Base-by-base conservation (phyloP, 805 yeast species). In the Pichia membranifaciens region DNA sequence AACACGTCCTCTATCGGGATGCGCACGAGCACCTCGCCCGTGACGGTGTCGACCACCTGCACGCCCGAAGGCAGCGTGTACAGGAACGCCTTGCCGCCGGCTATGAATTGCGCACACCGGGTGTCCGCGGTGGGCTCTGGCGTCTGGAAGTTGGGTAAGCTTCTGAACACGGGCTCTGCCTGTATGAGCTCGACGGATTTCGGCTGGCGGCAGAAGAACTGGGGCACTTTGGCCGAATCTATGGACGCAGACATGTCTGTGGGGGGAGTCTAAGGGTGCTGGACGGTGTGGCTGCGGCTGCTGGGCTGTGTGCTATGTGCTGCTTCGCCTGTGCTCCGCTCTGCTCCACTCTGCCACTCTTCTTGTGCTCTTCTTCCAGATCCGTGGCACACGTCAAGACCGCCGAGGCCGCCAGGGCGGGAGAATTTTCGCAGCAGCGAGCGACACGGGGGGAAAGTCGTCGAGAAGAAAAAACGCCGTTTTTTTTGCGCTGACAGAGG, bases 1-100 rank as follows among this genome's bases (percentile, higher is more conserved):
- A 82, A 81, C 16, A 82, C 86, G 53, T 88, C 95, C 29, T 71
- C 61, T 42, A 81, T 68, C 33, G 76, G 79, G 43, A 88, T 65
- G 39, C 65, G 69, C 46, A 73, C 69, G 38, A 76, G 60, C 16
- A 68, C 57, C 6, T 70, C 66, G 18, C 84, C 81, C 31, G 73
- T 59, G 8, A 66, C 66, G n/a, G 91, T 75, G 56, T 78, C 74
- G 39, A 79, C 68, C 23, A 87, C 70, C 16, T 71, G 68, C 43
- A 86, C 86, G 44, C 69, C 68, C 22, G 70, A 66, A 22, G 85
- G 86, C 60, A 82, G 84, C 16, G 91, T 76, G 66, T 77, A 87
- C 21, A 89, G 90, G 62, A 87, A 82, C 47, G 69, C 73, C 40
- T 70, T 58, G 25, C 95, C 95, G 57, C 80, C 73, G 41, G 84